Percentiles rank a stretch among this genome's conserved stretches.
phyloP scores from a whole-genome alignment of 305 asterid genomes.

The Fraxinus baroniana region DNA sequence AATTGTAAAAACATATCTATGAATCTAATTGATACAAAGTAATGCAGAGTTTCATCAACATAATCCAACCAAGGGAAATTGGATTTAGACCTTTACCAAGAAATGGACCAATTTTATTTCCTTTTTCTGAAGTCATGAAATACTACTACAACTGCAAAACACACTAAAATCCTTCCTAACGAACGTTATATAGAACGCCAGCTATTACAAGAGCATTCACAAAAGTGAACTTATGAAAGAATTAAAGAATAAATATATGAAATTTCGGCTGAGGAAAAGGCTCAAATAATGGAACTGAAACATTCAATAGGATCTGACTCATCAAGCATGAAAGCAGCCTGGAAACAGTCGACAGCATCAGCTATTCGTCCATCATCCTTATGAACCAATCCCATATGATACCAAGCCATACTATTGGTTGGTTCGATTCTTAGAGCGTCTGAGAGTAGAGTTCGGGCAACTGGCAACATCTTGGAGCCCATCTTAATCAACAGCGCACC shows the following conservation, averaged over 20 bases:
- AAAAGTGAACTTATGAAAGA: constrained; percentile 26
- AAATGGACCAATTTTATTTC: neutral
- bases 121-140: neutral
- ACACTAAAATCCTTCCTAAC: neutral
- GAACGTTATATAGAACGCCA: neutral
- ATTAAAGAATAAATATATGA: constrained; percentile 45
- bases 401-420: constrained; percentile 83
- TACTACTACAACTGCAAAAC: neutral
- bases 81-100: neutral
- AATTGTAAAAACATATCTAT: neutral
- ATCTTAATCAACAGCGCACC: constrained; percentile 54
- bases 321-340: constrained; percentile 91
- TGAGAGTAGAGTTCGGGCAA: constrained; percentile 76
- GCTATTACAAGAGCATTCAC: neutral
- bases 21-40: neutral
- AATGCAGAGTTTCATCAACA: neutral
- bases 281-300: constrained; percentile 63
- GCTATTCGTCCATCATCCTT: constrained; percentile 74
- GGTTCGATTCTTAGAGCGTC: constrained; percentile 88
- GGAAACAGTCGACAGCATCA: constrained; percentile 97
- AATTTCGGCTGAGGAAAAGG: neutral
- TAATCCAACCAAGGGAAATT: neutral
- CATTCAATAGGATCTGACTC: constrained; percentile 88
- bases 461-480: constrained; percentile 73
- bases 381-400: constrained; percentile 77